Conservation (phyloP, 345 rosid genomes). For the Hibiscus syriacus region DNA sequence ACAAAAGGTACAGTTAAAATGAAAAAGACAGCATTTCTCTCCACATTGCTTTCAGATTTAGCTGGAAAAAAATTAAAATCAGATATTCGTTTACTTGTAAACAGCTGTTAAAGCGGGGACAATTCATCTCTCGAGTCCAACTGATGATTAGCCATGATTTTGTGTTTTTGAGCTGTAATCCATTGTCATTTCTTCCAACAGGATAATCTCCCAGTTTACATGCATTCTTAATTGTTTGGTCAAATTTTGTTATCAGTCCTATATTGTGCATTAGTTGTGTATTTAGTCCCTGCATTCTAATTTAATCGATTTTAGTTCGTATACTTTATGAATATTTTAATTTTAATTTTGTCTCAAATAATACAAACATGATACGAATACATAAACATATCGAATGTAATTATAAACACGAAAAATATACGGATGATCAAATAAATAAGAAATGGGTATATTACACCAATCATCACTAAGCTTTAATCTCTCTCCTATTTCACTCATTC, state of each 20-base stretch:
- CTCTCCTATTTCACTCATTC: too few species aligned
- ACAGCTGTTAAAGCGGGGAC: conserved; percentile 44
- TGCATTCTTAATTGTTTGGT: too few species aligned
- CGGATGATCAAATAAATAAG: not conserved
- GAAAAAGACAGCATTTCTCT: conserved; percentile 6
- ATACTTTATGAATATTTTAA: too few species aligned
- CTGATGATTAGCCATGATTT: conserved; percentile 15
- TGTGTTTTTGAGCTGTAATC: conserved; percentile 24
- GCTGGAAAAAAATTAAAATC: conserved; percentile 27
- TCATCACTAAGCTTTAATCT: too few species aligned
- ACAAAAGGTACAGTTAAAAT: not conserved
- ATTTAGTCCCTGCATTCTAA: too few species aligned
- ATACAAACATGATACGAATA: too few species aligned
- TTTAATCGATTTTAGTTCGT: too few species aligned
- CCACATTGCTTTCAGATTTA: conserved; percentile 22
- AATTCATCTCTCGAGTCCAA: conserved; percentile 18
- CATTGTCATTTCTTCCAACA: conserved; percentile 9
- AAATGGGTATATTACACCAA: conserved; percentile 4
- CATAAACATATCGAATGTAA: not conserved
- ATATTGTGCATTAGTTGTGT: too few species aligned
- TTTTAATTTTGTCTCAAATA: too few species aligned
- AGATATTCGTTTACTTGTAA: conserved; percentile 17
- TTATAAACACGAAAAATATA: not conserved
- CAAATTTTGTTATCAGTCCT: too few species aligned
- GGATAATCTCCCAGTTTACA: not conserved